A percentile compares a stretch with the other conserved stretches of the same genome.
These are phyloP conservation scores for Prunus kanzakura DNA, from an alignment of 306 rosid genomes.

Conservation along the genomic window DNA sequence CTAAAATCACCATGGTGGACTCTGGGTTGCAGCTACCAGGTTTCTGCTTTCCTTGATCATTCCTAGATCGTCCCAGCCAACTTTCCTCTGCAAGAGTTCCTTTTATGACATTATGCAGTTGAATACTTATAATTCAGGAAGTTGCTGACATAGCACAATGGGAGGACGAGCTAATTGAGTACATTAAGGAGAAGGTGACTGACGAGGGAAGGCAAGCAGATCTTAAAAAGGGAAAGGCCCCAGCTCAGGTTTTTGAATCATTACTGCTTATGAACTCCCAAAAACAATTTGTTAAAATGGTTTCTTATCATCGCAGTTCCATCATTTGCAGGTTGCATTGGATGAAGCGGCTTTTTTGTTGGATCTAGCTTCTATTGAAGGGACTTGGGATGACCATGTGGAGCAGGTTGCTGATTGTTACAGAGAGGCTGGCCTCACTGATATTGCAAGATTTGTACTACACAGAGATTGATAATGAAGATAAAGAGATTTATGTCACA, in stretches of 20 bases:
- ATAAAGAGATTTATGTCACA: neutral
- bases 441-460: conserved; percentile 66
- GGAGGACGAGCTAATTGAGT: conserved; percentile 97
- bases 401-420: conserved; percentile 75
- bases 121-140: conserved; percentile 46
- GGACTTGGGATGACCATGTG: conserved; percentile 70
- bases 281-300: neutral
- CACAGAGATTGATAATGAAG: conserved; percentile 42
- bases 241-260: conserved; percentile 55
- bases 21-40: conserved; percentile 79
- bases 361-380: conserved; percentile 92
- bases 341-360: conserved; percentile 91
- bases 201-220: conserved; percentile 89
- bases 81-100: neutral
- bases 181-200: conserved; percentile 76
- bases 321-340: conserved; percentile 60
- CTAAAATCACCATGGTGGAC: conserved; percentile 98
- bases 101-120: neutral
- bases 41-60: conserved; percentile 17
- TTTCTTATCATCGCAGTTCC: conserved; percentile 6
- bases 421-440: conserved; percentile 68
- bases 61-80: conserved; percentile 4
- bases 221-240: conserved; percentile 80
- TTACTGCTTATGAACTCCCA: conserved; percentile 11
- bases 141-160: conserved; percentile 88